A percentile compares a stretch with the other conserved stretches of the same genome.
These are phyloP conservation scores for Penicillium italicum DNA, from an alignment of 2,329 filamentous ascomycete species.

Conservation along the genomic window DNA sequence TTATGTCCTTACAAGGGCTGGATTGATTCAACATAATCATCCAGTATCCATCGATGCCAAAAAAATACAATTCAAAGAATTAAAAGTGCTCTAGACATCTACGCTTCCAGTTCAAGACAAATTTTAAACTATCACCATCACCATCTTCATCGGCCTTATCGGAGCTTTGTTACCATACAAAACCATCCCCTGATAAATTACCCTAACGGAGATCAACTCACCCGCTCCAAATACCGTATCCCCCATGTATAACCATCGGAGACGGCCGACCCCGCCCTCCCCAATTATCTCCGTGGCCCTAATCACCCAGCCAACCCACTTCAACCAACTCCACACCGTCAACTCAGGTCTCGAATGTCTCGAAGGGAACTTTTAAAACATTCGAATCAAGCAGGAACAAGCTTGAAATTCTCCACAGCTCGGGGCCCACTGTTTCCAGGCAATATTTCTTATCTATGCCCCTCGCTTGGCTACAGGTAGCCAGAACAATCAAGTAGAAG, in stretches of 20 bases:
- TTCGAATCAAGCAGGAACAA: conserved; percentile 12
- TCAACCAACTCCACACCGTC: neutral
- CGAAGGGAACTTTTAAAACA: neutral
- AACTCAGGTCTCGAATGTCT: neutral
- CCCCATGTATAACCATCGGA: conserved; percentile 17
- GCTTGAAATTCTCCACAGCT: neutral
- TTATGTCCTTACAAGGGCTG: neutral
- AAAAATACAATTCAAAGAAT: conserved; percentile 2
- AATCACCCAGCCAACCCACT: neutral
- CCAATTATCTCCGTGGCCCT: neutral
- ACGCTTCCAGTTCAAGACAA: neutral
- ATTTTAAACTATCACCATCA: neutral
- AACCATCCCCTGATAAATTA: neutral
- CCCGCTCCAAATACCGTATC: neutral
- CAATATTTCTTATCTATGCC: neutral
- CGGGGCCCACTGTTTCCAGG: neutral
- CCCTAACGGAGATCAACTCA: neutral
- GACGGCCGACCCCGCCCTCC: conserved; percentile 22
- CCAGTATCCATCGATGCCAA: neutral
- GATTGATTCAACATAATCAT: conserved; percentile 12
- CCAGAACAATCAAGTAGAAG: neutral
- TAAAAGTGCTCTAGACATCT: neutral
- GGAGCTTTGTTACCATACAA: conserved; percentile 5
- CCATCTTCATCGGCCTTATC: conserved; percentile 5
- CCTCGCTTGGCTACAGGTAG: neutral